Percentiles rank a stretch among this genome's conserved stretches.
Conservation (phyloP, 2,329 filamentous ascomycete genomes). For the Phialophora chinensis region DNA sequence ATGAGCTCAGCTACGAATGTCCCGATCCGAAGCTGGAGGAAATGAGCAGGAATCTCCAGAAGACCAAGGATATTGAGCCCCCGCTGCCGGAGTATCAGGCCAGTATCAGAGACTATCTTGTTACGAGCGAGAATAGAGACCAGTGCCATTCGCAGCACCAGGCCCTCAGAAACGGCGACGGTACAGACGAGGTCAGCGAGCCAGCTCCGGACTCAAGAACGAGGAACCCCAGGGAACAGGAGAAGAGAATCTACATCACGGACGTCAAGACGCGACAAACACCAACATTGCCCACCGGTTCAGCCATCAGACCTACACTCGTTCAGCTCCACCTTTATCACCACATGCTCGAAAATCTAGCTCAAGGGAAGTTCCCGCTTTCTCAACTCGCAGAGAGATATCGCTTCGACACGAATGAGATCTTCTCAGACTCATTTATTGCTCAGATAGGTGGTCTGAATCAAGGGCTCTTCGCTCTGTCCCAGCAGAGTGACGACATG, state of each 20-base stretch:
- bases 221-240: conserved; percentile 27
- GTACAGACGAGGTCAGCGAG: conserved; percentile 30
- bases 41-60: conserved; percentile 59
- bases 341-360: conserved; percentile 78
- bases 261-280: conserved; percentile 86
- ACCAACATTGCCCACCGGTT: conserved; percentile 66
- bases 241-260: conserved; percentile 70
- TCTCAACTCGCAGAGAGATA: conserved; percentile 73
- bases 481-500: conserved; percentile 39
- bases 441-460: conserved; percentile 74
- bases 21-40: conserved; percentile 75
- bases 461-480: conserved; percentile 65
- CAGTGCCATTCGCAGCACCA: conserved; percentile 43
- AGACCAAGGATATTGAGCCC: conserved; percentile 57
- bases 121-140: conserved; percentile 37
- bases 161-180: conserved; percentile 34
- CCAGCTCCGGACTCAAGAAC: neutral
- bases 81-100: conserved; percentile 53
- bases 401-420: conserved; percentile 64
- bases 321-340: conserved; percentile 93
- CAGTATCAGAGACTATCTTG: conserved; percentile 53
- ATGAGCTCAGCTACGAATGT: conserved; percentile 78
- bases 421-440: conserved; percentile 81
- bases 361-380: conserved; percentile 72
- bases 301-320: conserved; percentile 73